Base-by-base conservation (phyloP, 306 rosid species). In the Begonia fuchsioides region DNA sequence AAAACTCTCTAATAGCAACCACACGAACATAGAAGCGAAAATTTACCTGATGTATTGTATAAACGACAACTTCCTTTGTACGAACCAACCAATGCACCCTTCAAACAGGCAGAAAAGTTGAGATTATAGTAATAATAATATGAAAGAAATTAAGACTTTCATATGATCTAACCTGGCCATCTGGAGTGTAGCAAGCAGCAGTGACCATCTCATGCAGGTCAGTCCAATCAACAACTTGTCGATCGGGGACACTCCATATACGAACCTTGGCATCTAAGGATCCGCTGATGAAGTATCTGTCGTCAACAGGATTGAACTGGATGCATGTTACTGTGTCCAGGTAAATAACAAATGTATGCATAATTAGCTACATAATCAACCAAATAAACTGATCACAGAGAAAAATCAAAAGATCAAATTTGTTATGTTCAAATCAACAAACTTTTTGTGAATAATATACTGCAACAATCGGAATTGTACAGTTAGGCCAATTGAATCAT, bases 221-320 rank as follows among this genome's bases (percentile, higher is more conserved):
- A 52, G 61, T 79, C 96, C 96, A 92, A 56, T 92, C 98, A 61
- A 92, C 96, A 50, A 92, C 98, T 69, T 85, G 87, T 49, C 69
- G 85, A 63, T 85, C 87, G 44, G 85, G 83, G 62, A 92, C 81
- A 74, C 94, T 92, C 98, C 98, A 92, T 62, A 92, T 85, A 51
- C 98, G 98, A 63, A 92, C 98, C 72, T 92, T 92, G 35, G 81
- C 80, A 68, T 92, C 98, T 74, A 92, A 77, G 3, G 98, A 92
- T 68, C 98, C 98, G 20, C 98, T 92, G 59, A 92, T 92, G 96
- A 92, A 92, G 80, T 79, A 92, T 57, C 73, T 75, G 76, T 92
- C 98, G 68, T 92, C 96, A 66, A 82, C 82, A 55, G 98, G 98
- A 73, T 92, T 85, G 68, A 92, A 92, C 81, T 92, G 98, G 94